Conservation (phyloP, 805 yeast species). For the Saturnispora saitoi region DNA sequence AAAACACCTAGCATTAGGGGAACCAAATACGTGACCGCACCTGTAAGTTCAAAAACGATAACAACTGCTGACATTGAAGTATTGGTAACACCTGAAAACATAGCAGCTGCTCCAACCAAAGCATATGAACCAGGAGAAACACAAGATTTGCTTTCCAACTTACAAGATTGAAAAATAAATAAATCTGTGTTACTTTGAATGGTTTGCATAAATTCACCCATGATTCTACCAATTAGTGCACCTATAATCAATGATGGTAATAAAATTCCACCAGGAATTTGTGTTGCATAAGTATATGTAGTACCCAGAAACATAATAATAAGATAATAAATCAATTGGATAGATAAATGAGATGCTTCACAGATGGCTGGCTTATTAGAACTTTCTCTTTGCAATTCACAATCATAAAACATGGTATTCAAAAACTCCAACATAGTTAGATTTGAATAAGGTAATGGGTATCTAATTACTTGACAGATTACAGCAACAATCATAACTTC, state of each 20-base stretch:
- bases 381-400: conserved; percentile 24
- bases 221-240: conserved; percentile 46
- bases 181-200: conserved; percentile 36
- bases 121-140: conserved; percentile 85
- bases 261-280: conserved; percentile 60
- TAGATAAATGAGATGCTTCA: conserved; percentile 29
- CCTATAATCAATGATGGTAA: conserved; percentile 60
- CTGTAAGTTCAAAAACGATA: conserved; percentile 74
- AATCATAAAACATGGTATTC: conserved; percentile 62
- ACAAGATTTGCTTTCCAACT: conserved; percentile 35
- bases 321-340: conserved; percentile 17
- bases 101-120: conserved; percentile 80
- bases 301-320: conserved; percentile 37
- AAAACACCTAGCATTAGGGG: conserved; percentile 84
- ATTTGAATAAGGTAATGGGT: conserved; percentile 39
- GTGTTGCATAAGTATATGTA: conserved; percentile 60
- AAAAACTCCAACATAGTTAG: conserved; percentile 49
- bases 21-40: conserved; percentile 73
- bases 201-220: conserved; percentile 44
- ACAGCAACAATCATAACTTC: conserved; percentile 31
- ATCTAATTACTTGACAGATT: conserved; percentile 46
- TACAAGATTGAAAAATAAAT: conserved; percentile 33
- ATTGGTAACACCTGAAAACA: conserved; percentile 71
- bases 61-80: conserved; percentile 76
- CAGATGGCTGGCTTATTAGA: conserved; percentile 15